Evolutionary conservation across 2,329 filamentous ascomycete species (phyloP), one percentile per base, ranked within the genome.

Genomic region (Botrytis sinoallii): DNA sequence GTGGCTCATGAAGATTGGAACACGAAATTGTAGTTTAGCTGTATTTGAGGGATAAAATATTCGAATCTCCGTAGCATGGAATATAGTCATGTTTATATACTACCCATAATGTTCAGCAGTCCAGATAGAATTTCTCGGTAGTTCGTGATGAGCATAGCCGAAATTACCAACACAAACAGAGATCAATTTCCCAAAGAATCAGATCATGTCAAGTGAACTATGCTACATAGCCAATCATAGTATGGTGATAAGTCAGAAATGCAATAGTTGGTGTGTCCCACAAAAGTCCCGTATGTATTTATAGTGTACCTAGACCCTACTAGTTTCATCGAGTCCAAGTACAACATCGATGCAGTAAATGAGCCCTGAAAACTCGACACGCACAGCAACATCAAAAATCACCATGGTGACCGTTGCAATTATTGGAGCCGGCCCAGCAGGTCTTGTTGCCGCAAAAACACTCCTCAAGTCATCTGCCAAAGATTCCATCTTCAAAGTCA

Each of bases 381-480:
- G 22, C 16, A 35, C 20, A 35, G 57, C 8, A 60, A 25, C 29
- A 60, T 35, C 29, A 22, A 18, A 22, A 60, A 35, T 0, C 29
- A 60, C 20, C 32, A 38, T 60, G 57, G 35, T 7, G 8, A 70
- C 73, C 9, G 64, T 75, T 1, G 69, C 72, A 38, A 75, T 75
- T 40, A 74, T 74, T 18, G 74, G 73, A 8, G 57, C 73, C 12
- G 74, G 74, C 29, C 74, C 73, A 52, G 74, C 68, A 29, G 74
- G 74, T 18, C 74, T 75, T 25, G 74, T 75, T 18, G 73, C 74
- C 25, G 73, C 73, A 10, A 75, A 74, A 60, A 74, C 65, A 25
- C 65, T 75, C 35, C 29, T 75, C 29, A 57, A 73, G 60, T 60
- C 63, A n/a, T 44, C 52, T 59, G 20, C 59, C 10, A 2, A 14